Evolutionary conservation across 2,329 filamentous ascomycete genomes (phyloP).

Genomic region (Plectosphaerella cucumerina): DNA sequence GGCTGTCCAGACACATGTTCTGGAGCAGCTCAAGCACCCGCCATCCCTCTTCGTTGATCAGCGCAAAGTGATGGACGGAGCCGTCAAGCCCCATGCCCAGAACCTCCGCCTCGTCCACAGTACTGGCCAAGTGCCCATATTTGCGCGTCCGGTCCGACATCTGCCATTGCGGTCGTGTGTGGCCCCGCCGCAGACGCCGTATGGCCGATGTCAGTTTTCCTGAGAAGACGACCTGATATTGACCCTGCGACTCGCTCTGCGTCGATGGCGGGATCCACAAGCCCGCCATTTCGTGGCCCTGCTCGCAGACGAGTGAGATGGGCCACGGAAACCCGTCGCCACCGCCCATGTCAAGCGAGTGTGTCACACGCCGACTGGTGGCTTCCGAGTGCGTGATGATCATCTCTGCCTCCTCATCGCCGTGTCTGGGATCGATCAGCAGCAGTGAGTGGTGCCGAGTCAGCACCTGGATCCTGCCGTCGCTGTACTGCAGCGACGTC

Average conservation of each 20-base stretch:
- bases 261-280: slow-evolving; percentile 39
- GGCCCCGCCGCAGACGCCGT: slow-evolving; percentile 48
- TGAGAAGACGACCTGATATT: slow-evolving; percentile 48
- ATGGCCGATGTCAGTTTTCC: slow-evolving; percentile 53
- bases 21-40: slow-evolving; percentile 70
- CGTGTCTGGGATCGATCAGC: slow-evolving; percentile 44
- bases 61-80: slow-evolving; percentile 63
- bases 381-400: slow-evolving; percentile 40
- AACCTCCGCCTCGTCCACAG: slow-evolving; percentile 43
- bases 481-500: slow-evolving; percentile 40
- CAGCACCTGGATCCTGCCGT: slow-evolving; percentile 45
- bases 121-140: slow-evolving; percentile 39
- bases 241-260: slow-evolving; percentile 31
- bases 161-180: slow-evolving; percentile 50
- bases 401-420: slow-evolving; percentile 28
- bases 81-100: slow-evolving; percentile 68
- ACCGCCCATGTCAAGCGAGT: slow-evolving; percentile 42
- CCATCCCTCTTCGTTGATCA: slow-evolving; percentile 61
- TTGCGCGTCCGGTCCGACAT: slow-evolving; percentile 22
- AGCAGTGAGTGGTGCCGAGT: slow-evolving; percentile 52
- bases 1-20: slow-evolving; percentile 53
- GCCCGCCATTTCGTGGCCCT: slow-evolving; percentile 41
- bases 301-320: slow-evolving; percentile 44
- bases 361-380: slow-evolving; percentile 35
- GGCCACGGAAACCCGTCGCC: slow-evolving; percentile 25